Percentiles rank a stretch among this genome's conserved stretches.
Conservation (phyloP, 2,329 filamentous ascomycete genomes). For the Fonsecaea multimorphosa region DNA sequence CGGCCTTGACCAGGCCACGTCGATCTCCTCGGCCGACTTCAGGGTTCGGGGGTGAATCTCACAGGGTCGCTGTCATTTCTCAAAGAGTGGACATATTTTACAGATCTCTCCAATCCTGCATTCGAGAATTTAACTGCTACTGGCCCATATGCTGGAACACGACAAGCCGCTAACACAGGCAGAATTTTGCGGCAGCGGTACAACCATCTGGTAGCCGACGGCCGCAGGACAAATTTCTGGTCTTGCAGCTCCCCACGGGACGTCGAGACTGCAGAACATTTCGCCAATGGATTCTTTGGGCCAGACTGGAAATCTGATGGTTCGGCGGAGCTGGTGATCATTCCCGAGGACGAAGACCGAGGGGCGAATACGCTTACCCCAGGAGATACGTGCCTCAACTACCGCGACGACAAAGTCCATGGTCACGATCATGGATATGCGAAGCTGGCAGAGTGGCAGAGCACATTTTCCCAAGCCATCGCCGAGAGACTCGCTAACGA, state of each 20-base stretch:
- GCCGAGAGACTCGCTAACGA: slow-evolving; percentile 52
- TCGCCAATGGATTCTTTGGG: slow-evolving; percentile 62
- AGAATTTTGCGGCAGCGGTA: slow-evolving; percentile 62
- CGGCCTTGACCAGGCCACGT: slow-evolving; percentile 50
- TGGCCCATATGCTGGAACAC: slow-evolving; percentile 62
- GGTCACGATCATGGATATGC: slow-evolving; percentile 60
- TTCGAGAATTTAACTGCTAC: slow-evolving; percentile 63
- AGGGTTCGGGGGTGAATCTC: slow-evolving; percentile 49
- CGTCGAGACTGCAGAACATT: slow-evolving; percentile 62
- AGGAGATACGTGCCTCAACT: slow-evolving; percentile 53
- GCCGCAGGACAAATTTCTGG: slow-evolving; percentile 56
- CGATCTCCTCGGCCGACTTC: slow-evolving; percentile 56
- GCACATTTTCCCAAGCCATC: slow-evolving; percentile 56
- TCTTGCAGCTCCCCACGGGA: slow-evolving; percentile 61
- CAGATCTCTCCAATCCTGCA: slow-evolving; percentile 47
- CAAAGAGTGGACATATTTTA: slow-evolving; percentile 63
- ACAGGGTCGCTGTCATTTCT: slow-evolving; percentile 61
- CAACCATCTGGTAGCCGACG: slow-evolving; percentile 50
- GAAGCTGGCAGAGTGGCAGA: slow-evolving; percentile 56
- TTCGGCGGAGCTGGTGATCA: slow-evolving; percentile 55
- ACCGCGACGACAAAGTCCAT: slow-evolving; percentile 46
- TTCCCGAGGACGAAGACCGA: slow-evolving; percentile 58
- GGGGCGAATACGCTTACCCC: slow-evolving; percentile 64
- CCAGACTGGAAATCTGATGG: slow-evolving; percentile 50
- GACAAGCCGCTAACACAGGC: slow-evolving; percentile 61